Percentiles rank a stretch among this genome's conserved stretches.
Conservation (phyloP, 495 filamentous ascomycete genomes). For the Penicillium cinerascens region DNA sequence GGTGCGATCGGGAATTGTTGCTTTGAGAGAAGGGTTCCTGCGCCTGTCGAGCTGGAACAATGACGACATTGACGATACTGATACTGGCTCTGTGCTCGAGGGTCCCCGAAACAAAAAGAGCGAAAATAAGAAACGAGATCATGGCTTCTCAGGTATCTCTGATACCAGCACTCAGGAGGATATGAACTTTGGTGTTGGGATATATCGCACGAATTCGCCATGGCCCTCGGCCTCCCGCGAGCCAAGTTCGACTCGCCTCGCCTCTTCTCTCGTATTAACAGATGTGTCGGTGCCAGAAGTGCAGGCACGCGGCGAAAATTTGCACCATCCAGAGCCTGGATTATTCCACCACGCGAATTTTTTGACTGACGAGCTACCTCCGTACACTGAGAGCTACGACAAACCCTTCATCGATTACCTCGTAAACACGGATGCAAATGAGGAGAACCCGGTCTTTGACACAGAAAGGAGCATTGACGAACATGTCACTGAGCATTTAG, state of each 20-base stretch:
- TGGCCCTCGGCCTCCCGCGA: slow-evolving; percentile 1
- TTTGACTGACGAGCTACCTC: background rate
- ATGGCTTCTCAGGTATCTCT: slow-evolving; percentile 6
- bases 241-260: background rate
- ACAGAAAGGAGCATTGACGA: background rate
- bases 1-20: slow-evolving; percentile 32
- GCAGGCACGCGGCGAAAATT: background rate
- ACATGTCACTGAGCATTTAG: background rate
- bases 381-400: background rate
- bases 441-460: background rate
- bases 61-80: background rate
- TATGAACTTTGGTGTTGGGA: slow-evolving; percentile 26
- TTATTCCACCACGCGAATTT: background rate
- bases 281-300: slow-evolving; percentile 3
- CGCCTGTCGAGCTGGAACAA: slow-evolving; percentile 13
- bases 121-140: background rate
- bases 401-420: background rate
- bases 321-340: background rate
- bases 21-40: slow-evolving; percentile 27
- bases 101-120: background rate
- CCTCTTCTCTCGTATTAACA: background rate
- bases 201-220: slow-evolving; percentile 28
- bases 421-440: background rate
- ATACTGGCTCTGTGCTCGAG: background rate
- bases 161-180: slow-evolving; percentile 34